These are phyloP conservation scores for Penicillium egyptiacum DNA, from an alignment of 495 filamentous ascomycete genomes.

Conservation along the genomic window DNA sequence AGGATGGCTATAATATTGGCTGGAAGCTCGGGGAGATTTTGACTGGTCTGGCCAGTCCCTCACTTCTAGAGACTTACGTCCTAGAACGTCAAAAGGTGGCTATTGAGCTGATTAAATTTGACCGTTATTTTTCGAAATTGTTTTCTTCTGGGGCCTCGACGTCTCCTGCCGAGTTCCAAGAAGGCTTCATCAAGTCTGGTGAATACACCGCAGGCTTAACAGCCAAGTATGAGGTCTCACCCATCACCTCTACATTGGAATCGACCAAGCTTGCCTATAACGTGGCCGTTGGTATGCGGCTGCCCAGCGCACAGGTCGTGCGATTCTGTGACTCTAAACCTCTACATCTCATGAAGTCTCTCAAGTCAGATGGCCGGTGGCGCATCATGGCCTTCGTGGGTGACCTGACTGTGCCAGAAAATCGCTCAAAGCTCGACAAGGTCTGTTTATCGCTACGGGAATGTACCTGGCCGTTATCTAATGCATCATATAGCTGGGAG, in stretches of 20 bases:
- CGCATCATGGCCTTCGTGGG: conserved; percentile 57
- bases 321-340: conserved; percentile 60
- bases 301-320: conserved; percentile 60
- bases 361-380: conserved; percentile 62
- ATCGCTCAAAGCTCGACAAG: conserved; percentile 37
- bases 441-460: conserved; percentile 33
- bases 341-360: conserved; percentile 48
- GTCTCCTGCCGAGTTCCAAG: conserved; percentile 48
- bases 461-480: not conserved
- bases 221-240: conserved; percentile 54
- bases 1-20: conserved; percentile 66
- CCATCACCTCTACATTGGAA: conserved; percentile 39
- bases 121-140: conserved; percentile 61
- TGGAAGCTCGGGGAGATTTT: conserved; percentile 75
- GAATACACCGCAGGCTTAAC: conserved; percentile 66
- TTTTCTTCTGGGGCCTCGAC: conserved; percentile 52
- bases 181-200: conserved; percentile 59
- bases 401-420: conserved; percentile 48
- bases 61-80: conserved; percentile 66
- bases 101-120: conserved; percentile 72
- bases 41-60: conserved; percentile 53
- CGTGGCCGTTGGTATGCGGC: conserved; percentile 54
- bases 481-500: conserved; percentile 31
- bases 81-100: conserved; percentile 67
- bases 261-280: conserved; percentile 43